phyloP scores from a whole-genome alignment of 768 basidiomycete genomes.

The Xerocomellus amylosporus region DNA sequence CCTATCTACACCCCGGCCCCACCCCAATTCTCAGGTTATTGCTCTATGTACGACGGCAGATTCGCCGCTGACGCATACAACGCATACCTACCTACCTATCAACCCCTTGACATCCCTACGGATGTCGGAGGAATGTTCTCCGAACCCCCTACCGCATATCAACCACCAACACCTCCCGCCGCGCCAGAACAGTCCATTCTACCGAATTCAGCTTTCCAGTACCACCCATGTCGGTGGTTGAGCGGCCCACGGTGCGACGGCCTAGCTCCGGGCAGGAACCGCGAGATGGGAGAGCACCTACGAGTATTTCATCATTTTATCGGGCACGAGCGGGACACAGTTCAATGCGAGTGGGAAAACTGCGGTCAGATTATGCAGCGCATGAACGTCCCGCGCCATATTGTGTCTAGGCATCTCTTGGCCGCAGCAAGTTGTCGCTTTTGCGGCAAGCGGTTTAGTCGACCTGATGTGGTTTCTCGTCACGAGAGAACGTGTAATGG shows the following conservation, averaged over 20 bases:
- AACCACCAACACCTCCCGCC: slow-evolving; percentile 17
- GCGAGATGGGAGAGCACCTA: slow-evolving; percentile 31
- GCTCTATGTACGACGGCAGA: background rate
- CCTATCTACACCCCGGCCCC: background rate
- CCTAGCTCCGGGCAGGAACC: slow-evolving; percentile 26
- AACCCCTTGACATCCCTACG: background rate
- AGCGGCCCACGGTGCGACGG: slow-evolving; percentile 23
- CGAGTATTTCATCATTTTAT: slow-evolving; percentile 19
- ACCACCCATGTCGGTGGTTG: slow-evolving; percentile 23
- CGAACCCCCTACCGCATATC: background rate
- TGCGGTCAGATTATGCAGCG: slow-evolving; percentile 25
- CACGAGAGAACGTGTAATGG: slow-evolving; percentile 26
- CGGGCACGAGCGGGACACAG: slow-evolving; percentile 27
- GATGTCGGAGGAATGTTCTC: background rate
- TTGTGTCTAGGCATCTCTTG: slow-evolving; percentile 28
- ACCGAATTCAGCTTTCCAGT: slow-evolving; percentile 4
- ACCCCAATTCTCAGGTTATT: background rate
- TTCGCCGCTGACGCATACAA: background rate
- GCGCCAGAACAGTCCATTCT: slow-evolving; percentile 2
- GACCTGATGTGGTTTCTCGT: slow-evolving; percentile 27
- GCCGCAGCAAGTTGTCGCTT: slow-evolving; percentile 23
- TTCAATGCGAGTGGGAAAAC: slow-evolving; percentile 24
- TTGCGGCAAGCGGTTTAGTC: slow-evolving; percentile 24
- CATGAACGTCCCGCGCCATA: slow-evolving; percentile 31
- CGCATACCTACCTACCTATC: background rate